Evolutionary conservation across 768 basidiomycete genomes (phyloP).

Genomic region (Panellus pusillus): DNA sequence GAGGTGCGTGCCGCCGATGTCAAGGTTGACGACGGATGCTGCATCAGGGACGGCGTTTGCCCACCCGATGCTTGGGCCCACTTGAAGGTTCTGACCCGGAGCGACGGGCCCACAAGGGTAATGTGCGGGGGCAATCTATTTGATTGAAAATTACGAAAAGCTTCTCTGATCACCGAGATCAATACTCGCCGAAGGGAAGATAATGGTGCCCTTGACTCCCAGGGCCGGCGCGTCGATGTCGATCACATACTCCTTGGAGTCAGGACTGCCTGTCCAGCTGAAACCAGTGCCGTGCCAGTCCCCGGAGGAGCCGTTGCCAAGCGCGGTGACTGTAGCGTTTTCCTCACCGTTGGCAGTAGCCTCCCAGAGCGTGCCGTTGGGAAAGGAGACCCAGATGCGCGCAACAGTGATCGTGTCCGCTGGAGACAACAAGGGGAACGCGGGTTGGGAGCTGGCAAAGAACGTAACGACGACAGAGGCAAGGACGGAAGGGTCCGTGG

Average conservation of each 20-base stretch:
- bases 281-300: slow-evolving; percentile 20
- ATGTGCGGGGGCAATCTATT: slow-evolving; percentile 16
- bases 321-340: slow-evolving; percentile 10
- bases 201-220: slow-evolving; percentile 13
- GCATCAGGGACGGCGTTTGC: slow-evolving; percentile 23
- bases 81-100: slow-evolving; percentile 10
- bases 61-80: slow-evolving; percentile 19
- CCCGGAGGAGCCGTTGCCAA: slow-evolving; percentile 10
- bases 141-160: background rate
- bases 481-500: slow-evolving; percentile 8
- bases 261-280: slow-evolving; percentile 4
- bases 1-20: slow-evolving; percentile 7
- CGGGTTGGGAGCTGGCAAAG: slow-evolving; percentile 10
- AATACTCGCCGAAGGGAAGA: slow-evolving; percentile 5
- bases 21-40: slow-evolving; percentile 11
- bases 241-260: slow-evolving; percentile 6
- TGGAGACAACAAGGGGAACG: slow-evolving; percentile 7
- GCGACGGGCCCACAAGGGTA: slow-evolving; percentile 14
- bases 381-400: slow-evolving; percentile 3
- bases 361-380: slow-evolving; percentile 4
- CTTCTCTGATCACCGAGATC: background rate
- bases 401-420: background rate
- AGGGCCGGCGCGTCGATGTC: slow-evolving; percentile 11
- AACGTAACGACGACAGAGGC: slow-evolving; percentile 19
- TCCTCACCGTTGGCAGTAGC: background rate